Evolutionary conservation across 352 stramenopile genomes (phyloP).

Genomic region (Phytophthora pseudosyringae): DNA sequence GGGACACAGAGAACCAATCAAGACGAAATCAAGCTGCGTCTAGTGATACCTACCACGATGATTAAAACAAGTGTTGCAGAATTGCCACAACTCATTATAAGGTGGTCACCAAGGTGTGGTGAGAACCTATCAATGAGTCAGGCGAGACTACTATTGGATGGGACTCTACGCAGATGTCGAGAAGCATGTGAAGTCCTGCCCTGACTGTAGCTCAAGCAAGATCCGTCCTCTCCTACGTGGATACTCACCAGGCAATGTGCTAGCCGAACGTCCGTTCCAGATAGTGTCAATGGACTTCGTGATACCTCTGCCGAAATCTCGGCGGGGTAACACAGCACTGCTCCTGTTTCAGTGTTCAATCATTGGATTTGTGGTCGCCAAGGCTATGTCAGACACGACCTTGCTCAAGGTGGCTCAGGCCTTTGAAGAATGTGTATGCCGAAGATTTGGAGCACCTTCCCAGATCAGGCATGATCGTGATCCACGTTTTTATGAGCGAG

Average conservation of each 20-base stretch:
- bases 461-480: neutral
- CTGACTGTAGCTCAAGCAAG: slow-evolving; percentile 3
- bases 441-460: neutral
- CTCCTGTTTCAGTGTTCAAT: neutral
- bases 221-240: neutral
- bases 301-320: neutral
- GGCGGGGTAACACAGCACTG: neutral
- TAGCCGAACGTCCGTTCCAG: slow-evolving; percentile 1
- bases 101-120: neutral
- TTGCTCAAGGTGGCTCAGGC: neutral
- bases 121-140: slow-evolving; percentile 9
- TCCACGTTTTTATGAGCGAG: too few species aligned
- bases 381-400: neutral
- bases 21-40: neutral
- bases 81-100: slow-evolving; percentile 10
- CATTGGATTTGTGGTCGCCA: neutral
- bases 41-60: slow-evolving; percentile 12
- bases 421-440: neutral
- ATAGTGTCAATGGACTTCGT: slow-evolving; percentile 9
- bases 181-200: slow-evolving; percentile 1
- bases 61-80: slow-evolving; percentile 8
- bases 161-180: slow-evolving; percentile 10
- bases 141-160: slow-evolving; percentile 10
- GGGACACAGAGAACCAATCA: neutral
- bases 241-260: slow-evolving; percentile 2